Evolutionary conservation across 2,329 filamentous ascomycete genomes (phyloP).

Genomic region (Ophiocordyceps camponoti-floridani): DNA sequence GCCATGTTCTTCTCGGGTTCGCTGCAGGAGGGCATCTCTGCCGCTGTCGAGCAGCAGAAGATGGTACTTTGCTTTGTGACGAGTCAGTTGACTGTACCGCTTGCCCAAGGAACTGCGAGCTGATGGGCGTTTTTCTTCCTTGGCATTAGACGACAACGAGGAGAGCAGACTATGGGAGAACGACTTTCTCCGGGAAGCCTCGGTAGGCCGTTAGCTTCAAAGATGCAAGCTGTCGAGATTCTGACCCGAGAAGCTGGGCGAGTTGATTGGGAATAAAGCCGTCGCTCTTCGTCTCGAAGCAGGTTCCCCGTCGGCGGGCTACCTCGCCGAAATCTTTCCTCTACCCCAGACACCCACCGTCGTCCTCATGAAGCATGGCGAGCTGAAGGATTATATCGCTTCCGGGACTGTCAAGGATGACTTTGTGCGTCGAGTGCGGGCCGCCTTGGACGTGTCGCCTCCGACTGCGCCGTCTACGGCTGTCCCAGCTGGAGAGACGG

Average conservation of each 20-base stretch:
- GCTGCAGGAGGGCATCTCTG: conserved; percentile 62
- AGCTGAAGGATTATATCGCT: conserved; percentile 59
- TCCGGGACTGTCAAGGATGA: conserved; percentile 46
- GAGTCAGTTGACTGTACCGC: conserved; percentile 29
- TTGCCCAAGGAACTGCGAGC: background rate
- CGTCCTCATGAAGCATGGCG: conserved; percentile 63
- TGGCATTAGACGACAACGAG: conserved; percentile 40
- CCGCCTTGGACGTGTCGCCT: conserved; percentile 12
- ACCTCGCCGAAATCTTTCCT: conserved; percentile 67
- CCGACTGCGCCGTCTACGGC: conserved; percentile 2
- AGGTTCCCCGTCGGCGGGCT: conserved; percentile 65
- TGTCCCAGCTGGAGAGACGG: no score
- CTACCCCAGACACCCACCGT: conserved; percentile 63
- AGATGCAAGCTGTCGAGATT: no score
- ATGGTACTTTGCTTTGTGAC: conserved; percentile 72
- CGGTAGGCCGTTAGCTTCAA: conserved; percentile 22
- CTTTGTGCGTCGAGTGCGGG: conserved; percentile 32
- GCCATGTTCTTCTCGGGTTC: conserved; percentile 68
- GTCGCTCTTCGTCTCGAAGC: conserved; percentile 53
- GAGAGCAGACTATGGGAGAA: conserved; percentile 58
- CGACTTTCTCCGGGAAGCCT: conserved; percentile 41
- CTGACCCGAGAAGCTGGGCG: no score
- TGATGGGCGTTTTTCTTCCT: background rate
- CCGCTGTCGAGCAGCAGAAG: conserved; percentile 58
- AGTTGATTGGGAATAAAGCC: conserved; percentile 40